Evolutionary conservation across 108 stramenopile species (phyloP), one percentile per base, ranked within the genome.

Genomic region (Nitzschia inconspicua): DNA sequence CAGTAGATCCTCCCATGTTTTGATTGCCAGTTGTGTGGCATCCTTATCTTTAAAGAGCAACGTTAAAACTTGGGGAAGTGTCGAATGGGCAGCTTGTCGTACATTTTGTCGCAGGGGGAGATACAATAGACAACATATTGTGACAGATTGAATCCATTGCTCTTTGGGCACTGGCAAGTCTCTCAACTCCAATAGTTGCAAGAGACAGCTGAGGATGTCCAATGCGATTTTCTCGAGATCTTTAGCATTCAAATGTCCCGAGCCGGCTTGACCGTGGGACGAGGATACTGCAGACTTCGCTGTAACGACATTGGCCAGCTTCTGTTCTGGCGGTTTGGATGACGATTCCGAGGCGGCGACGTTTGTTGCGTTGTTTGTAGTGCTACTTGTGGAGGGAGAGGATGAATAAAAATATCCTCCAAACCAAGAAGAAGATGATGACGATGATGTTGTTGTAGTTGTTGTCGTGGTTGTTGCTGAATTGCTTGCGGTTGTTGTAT

Each of bases 1-100:
- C 34, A 76, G 40, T 27, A 80, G 50, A 56, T 80, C 79, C 14
- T 75, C 49, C 79, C 79, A 80, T 1, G 79, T 80, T 9, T 50
- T 54, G 2, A 62, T 19, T 25, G 41, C 55, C 43, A 73, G 43
- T 23, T 61, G 9, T 8, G 30, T 32, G 0, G 52, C 53, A 30
- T 20, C 35, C 37, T 65, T 50, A 24, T 63, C 47, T 1, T 48
- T 44, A 20, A 54, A 31, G 24, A 75, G 37, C 11, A 75, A 32
- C 20, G 51, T 51, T 14, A 76, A 11, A 23, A 76, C 66, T 55
- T 73, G 72, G 20, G 67, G 61, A n/a, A 73, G 51, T n/a, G 75
- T 64, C 11, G 71, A 66, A 43, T 70, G 62, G 3, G 80, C 72
- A 7, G 75, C 72, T 46, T 76, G 72, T 41, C 61, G 68, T 24